Base-by-base conservation (phyloP, 176 grass and related monocot species). In the Hsuehochloa calcarea region DNA sequence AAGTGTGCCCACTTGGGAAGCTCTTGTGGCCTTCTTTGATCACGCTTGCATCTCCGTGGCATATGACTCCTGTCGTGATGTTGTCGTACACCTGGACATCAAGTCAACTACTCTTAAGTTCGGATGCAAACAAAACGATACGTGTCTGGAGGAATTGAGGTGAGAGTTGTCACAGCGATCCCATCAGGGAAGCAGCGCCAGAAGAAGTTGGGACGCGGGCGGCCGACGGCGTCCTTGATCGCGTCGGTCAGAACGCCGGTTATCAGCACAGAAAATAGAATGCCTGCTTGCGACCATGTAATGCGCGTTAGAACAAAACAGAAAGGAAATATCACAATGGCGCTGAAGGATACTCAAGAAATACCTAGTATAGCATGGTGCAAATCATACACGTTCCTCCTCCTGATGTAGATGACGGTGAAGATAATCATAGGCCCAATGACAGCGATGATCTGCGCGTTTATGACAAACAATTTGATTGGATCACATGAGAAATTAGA, bases 1-100 rank as follows among this genome's bases (percentile, higher is more conserved):
- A 92, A 20, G 77, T 78, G 68, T 92, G 90, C 0, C 90, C 90
- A 2, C 90, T 92, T 6, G 87, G 90, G 68, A 89, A 92, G 84
- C 83, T 92, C 87, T 92, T 92, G 90, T 92, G 45, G 1, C 90
- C 90, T 69, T 92, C 90, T 47, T 83, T 92, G 52, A 92, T 84
- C 80, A 86, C 87, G 12, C 74, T 40, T 5, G 87, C 44, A 17
- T 86, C 68, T 8, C 87, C 87, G 39, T 92, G 79, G 69, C 90
- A 92, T 46, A 89, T 80, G 6, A 80, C 87, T 31, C 39, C 82
- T 4, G 72, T 89, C 0, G 86, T 89, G 50, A 82, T 41, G 43
- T 39, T 92, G 65, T 92, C 58, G 52, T 78, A 89, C 46, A 86
- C 86, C 90, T 92, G 54, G 17, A 3, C 59, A 61, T 12, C 20